Evolutionary conservation across 305 asterid genomes (phyloP).

Genomic region (Fraxinus platypoda): DNA sequence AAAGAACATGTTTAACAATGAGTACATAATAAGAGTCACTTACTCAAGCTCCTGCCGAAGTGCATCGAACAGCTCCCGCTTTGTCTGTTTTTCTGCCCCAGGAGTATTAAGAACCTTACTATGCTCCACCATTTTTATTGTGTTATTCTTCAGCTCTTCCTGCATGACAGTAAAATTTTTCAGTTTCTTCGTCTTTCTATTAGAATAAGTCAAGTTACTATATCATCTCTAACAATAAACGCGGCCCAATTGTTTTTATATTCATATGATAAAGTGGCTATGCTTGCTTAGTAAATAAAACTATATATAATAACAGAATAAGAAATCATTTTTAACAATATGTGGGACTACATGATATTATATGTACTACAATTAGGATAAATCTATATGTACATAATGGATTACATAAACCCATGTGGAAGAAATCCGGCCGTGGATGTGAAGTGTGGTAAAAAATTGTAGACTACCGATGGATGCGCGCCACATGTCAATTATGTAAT

Average conservation of each 20-base stretch:
- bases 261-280: slow-evolving; percentile 5
- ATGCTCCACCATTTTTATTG: slow-evolving; percentile 93
- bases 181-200: background rate
- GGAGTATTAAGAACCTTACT: slow-evolving; percentile 86
- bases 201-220: background rate
- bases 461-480: too few relatives aligned
- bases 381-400: too few relatives aligned
- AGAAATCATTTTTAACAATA: background rate
- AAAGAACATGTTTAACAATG: background rate
- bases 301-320: background rate
- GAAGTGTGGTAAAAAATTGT: too few relatives aligned
- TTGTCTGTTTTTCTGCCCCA: slow-evolving; percentile 90
- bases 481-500: too few relatives aligned
- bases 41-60: slow-evolving; percentile 96
- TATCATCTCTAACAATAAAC: slow-evolving; percentile 2
- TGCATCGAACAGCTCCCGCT: slow-evolving; percentile 84
- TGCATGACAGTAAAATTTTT: slow-evolving; percentile 27
- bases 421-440: too few relatives aligned
- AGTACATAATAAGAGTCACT: slow-evolving; percentile 22
- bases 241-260: background rate
- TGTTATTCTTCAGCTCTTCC: slow-evolving; percentile 85
- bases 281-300: background rate
- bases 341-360: background rate
- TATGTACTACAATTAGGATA: too few relatives aligned
- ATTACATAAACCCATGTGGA: too few relatives aligned